Evolutionary conservation across 805 yeast genomes (phyloP).

Genomic region (Barnettozyma siamensis): DNA sequence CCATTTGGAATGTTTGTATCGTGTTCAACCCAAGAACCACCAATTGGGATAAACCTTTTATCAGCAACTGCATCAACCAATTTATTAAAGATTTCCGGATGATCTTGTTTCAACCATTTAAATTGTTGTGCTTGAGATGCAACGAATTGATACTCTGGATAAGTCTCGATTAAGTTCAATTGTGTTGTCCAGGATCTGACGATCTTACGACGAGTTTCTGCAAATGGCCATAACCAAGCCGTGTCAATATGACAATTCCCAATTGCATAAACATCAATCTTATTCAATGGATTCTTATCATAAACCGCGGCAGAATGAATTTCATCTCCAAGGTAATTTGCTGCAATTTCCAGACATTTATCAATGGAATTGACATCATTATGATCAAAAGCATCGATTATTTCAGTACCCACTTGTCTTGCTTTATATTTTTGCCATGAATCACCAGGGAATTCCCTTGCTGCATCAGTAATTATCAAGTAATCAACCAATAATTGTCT

Average conservation of each 20-base stretch:
- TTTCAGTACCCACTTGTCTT: slow-evolving; percentile 67
- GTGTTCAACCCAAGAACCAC: slow-evolving; percentile 98
- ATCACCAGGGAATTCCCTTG: slow-evolving; percentile 72
- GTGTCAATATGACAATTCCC: slow-evolving; percentile 98
- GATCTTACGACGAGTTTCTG: slow-evolving; percentile 87
- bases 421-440: slow-evolving; percentile 84
- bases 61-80: slow-evolving; percentile 56
- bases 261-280: slow-evolving; percentile 67
- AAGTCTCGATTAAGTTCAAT: slow-evolving; percentile 71
- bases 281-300: slow-evolving; percentile 28
- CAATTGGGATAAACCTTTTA: slow-evolving; percentile 82
- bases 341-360: slow-evolving; percentile 63
- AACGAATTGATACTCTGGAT: slow-evolving; percentile 90
- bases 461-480: slow-evolving; percentile 86
- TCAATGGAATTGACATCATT: slow-evolving; percentile 50
- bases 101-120: slow-evolving; percentile 83
- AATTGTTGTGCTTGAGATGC: slow-evolving; percentile 97
- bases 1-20: slow-evolving; percentile 96
- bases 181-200: slow-evolving; percentile 96
- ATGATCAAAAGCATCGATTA: slow-evolving; percentile 81
- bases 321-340: slow-evolving; percentile 56
- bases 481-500: slow-evolving; percentile 73
- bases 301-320: slow-evolving; percentile 64
- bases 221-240: slow-evolving; percentile 99
- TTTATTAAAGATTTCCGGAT: slow-evolving; percentile 69